phyloP scores from a whole-genome alignment of 306 rosid species.

The Acacia acuminata region DNA sequence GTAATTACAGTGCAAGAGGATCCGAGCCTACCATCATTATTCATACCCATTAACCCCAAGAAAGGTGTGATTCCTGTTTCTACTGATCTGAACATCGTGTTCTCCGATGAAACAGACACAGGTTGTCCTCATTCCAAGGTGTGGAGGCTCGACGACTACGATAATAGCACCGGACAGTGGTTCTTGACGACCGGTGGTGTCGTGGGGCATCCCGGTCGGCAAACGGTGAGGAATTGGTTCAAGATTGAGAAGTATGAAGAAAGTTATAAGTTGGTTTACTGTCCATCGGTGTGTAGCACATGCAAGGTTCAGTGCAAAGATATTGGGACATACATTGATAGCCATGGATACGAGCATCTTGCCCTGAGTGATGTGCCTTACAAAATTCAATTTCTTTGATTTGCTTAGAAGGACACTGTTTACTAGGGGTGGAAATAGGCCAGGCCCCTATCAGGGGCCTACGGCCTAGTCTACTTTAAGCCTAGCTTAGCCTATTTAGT shows the following conservation, averaged over 20 bases:
- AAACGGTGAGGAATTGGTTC: slow-evolving; percentile 43
- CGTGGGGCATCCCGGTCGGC: slow-evolving; percentile 36
- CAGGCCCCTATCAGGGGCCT: too few species aligned
- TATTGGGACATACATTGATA: slow-evolving; percentile 28
- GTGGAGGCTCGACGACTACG: too few species aligned
- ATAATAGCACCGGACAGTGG: neutral
- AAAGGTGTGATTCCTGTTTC: slow-evolving; percentile 38
- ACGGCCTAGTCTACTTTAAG: too few species aligned
- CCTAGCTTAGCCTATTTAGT: too few species aligned
- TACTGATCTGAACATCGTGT: slow-evolving; percentile 51
- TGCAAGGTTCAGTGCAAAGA: slow-evolving; percentile 49
- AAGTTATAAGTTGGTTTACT: slow-evolving; percentile 50
- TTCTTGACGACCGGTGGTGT: slow-evolving; percentile 23
- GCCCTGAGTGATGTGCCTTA: slow-evolving; percentile 11
- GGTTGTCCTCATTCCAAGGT: neutral
- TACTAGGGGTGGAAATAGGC: too few species aligned
- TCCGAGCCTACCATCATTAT: neutral
- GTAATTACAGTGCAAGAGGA: slow-evolving; percentile 35
- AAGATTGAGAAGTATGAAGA: slow-evolving; percentile 52
- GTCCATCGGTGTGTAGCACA: slow-evolving; percentile 52
- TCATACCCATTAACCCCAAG: slow-evolving; percentile 32
- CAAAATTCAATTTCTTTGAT: slow-evolving; percentile 10
- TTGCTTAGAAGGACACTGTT: neutral
- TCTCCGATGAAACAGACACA: neutral
- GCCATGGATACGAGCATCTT: slow-evolving; percentile 17